Percentiles rank a stretch among this genome's conserved stretches.
Evolutionary conservation across 2,329 filamentous ascomycete genomes (phyloP).

Genomic region (Lojkania enalia): DNA sequence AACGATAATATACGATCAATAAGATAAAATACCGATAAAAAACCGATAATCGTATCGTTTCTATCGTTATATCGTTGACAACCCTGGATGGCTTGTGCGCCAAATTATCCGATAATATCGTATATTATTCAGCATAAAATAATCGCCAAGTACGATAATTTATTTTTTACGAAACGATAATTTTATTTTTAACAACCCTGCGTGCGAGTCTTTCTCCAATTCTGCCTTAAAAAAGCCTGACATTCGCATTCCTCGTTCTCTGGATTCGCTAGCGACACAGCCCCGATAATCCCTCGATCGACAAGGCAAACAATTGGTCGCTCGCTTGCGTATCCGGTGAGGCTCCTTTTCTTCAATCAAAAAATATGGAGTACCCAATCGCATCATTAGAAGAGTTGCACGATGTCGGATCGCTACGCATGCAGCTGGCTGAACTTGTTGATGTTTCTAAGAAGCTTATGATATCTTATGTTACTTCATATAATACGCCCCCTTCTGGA

Average conservation of each 20-base stretch:
- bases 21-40: too few relatives aligned
- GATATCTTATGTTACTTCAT: background rate
- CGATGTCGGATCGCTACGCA: background rate
- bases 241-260: slow-evolving; percentile 9
- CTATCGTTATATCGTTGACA: too few relatives aligned
- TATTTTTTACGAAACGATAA: too few relatives aligned
- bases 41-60: too few relatives aligned
- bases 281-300: background rate
- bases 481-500: too few relatives aligned
- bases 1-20: too few relatives aligned
- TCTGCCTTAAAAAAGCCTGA: slow-evolving; percentile 6
- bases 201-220: too few relatives aligned
- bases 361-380: background rate
- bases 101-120: too few relatives aligned
- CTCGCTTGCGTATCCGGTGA: background rate
- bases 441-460: background rate
- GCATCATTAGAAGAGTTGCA: background rate
- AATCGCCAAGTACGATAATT: too few relatives aligned
- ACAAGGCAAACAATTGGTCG: slow-evolving; percentile 1
- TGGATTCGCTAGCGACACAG: slow-evolving; percentile 1
- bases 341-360: background rate
- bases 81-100: too few relatives aligned
- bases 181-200: too few relatives aligned
- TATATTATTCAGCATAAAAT: too few relatives aligned
- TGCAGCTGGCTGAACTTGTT: background rate